Conservation (phyloP, 169 alveolate species). For the Hepatocystis sp. region DNA sequence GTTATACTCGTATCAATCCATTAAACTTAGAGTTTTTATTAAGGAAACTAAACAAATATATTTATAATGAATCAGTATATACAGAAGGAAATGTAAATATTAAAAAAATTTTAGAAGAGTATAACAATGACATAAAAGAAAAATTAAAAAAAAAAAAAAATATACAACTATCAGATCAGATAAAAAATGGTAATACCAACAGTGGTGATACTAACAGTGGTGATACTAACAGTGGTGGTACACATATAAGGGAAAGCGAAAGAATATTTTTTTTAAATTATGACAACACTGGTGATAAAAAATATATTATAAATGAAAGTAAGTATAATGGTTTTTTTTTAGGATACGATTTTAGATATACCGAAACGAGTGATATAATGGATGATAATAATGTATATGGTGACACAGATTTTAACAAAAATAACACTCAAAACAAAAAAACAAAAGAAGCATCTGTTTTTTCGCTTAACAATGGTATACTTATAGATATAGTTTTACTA, state of each 20-base stretch:
- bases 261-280: too few species aligned
- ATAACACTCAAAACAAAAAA: not conserved
- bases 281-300: not conserved
- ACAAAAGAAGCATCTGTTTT: not conserved
- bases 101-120: constrained; percentile 29
- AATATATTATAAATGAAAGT: not conserved
- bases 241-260: not conserved
- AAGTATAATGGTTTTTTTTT: not conserved
- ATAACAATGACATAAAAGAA: constrained; percentile 17
- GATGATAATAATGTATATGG: constrained; percentile 2
- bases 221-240: not conserved
- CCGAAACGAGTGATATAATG: constrained; percentile 15
- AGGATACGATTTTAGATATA: constrained; percentile 9
- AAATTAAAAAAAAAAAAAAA: constrained; percentile 2
- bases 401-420: not conserved
- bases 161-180: too few species aligned
- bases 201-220: not conserved
- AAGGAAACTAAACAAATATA: constrained; percentile 40
- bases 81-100: constrained; percentile 40
- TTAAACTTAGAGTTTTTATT: constrained; percentile 36
- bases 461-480: constrained; percentile 44
- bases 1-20: constrained; percentile 48
- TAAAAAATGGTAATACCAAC: not conserved
- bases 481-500: constrained; percentile 24
- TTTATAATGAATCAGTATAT: constrained; percentile 26